Conservation (phyloP, 352 stramenopile species). For the Phytophthora aleatoria region DNA sequence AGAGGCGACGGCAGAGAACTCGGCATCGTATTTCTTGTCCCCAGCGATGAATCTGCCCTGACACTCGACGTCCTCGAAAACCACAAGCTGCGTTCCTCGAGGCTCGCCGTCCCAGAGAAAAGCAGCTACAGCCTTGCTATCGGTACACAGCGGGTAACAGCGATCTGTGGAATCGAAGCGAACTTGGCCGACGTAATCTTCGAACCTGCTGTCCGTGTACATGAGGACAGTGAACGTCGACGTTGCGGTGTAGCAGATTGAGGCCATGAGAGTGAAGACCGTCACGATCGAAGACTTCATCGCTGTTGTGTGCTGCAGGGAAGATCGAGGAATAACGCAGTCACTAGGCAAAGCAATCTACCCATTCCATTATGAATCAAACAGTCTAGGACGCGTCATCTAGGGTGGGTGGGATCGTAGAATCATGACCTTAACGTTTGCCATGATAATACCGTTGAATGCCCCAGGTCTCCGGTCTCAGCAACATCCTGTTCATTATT, state of each 20-base stretch:
- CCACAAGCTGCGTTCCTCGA: constrained; percentile 16
- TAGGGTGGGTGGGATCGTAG: constrained; percentile 11
- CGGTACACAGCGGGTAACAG: constrained; percentile 23
- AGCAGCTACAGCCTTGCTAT: constrained; percentile 12
- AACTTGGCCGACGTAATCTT: constrained; percentile 26
- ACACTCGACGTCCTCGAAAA: constrained; percentile 30
- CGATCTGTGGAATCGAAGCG: constrained; percentile 24
- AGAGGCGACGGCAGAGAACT: constrained; percentile 18
- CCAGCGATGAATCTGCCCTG: constrained; percentile 14
- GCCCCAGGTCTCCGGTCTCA: background rate
- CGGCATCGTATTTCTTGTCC: background rate
- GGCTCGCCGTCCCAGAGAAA: constrained; percentile 26
- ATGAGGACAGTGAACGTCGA: constrained; percentile 23
- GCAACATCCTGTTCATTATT: constrained; percentile 12
- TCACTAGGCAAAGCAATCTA: background rate
- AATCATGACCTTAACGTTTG: background rate
- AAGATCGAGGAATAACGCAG: constrained; percentile 20
- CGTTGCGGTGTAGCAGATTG: background rate
- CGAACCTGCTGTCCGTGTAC: constrained; percentile 32
- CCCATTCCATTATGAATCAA: background rate
- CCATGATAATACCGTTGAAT: background rate
- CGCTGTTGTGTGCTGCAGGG: constrained; percentile 2
- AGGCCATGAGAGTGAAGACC: background rate
- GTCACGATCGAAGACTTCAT: constrained; percentile 9
- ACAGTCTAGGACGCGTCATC: constrained; percentile 2